These are phyloP conservation scores for Rhynchospora breviuscula DNA, from an alignment of 176 grass and related monocot species.

Conservation along the genomic window DNA sequence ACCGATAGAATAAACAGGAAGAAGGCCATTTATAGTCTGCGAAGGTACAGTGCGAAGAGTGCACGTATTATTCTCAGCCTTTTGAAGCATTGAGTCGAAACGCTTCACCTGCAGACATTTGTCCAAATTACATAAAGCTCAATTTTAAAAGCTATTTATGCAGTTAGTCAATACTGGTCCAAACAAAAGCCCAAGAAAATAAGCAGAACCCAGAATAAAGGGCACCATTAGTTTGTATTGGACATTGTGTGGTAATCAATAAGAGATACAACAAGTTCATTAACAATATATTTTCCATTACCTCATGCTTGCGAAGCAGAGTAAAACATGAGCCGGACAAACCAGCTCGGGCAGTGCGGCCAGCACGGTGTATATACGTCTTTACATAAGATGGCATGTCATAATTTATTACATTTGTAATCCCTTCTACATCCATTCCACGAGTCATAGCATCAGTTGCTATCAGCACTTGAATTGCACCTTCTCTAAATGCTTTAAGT, in stretches of 20 bases:
- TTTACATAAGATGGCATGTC: conserved; percentile 83
- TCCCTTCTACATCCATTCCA: conserved; percentile 92
- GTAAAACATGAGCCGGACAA: conserved; percentile 88
- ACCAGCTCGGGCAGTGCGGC: conserved; percentile 74
- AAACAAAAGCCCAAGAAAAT: neutral
- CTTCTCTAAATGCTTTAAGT: conserved; percentile 79
- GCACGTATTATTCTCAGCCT: conserved; percentile 62
- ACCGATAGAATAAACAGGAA: conserved; percentile 56
- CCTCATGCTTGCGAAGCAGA: conserved; percentile 81
- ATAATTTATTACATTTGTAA: conserved; percentile 91
- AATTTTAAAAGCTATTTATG: neutral
- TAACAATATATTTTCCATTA: conserved; percentile 31
- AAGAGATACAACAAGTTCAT: neutral
- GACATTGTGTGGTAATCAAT: neutral
- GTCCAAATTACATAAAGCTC: conserved; percentile 20
- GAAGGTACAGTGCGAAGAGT: conserved; percentile 42
- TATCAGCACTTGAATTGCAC: conserved; percentile 69
- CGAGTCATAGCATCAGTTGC: conserved; percentile 94
- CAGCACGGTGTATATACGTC: conserved; percentile 84
- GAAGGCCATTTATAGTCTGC: conserved; percentile 53
- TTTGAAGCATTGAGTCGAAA: conserved; percentile 78
- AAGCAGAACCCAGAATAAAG: neutral
- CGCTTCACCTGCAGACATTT: conserved; percentile 41
- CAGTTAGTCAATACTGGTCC: neutral
- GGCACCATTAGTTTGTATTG: conserved; percentile 5